Conservation (phyloP, 1,139 yeast genomes). For the Hansenula sp. region DNA sequence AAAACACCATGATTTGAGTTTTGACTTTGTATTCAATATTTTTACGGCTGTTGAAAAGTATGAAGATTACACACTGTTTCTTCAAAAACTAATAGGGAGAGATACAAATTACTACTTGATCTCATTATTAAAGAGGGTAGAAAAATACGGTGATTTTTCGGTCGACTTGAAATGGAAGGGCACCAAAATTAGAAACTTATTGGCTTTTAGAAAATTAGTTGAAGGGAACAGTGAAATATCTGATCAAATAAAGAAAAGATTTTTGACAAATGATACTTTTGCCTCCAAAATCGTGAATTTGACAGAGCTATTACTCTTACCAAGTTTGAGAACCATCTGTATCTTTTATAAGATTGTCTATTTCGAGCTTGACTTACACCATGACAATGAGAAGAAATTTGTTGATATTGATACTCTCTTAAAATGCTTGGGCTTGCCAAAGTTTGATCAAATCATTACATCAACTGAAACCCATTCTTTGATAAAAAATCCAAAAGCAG, state of each 20-base stretch:
- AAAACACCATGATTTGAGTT: background rate
- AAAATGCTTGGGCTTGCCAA: background rate
- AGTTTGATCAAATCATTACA: too few species aligned
- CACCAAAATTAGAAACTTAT: too few species aligned
- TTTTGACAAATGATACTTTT: slow-evolving; percentile 6
- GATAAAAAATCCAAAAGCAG: background rate
- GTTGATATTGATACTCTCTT: background rate
- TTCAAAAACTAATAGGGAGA: background rate
- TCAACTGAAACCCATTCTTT: background rate
- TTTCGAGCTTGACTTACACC: slow-evolving; percentile 11
- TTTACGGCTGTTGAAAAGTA: too few species aligned
- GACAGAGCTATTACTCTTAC: slow-evolving; percentile 8
- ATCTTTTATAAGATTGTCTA: slow-evolving; percentile 15
- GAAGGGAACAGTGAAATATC: background rate
- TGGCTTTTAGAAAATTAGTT: background rate
- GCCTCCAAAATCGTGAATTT: slow-evolving; percentile 5
- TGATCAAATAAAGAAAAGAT: background rate
- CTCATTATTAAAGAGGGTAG: background rate
- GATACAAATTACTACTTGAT: background rate
- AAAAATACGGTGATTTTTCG: background rate
- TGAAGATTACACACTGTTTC: too few species aligned
- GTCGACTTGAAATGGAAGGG: background rate
- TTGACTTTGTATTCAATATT: background rate
- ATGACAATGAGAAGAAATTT: background rate
- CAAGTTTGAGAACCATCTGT: slow-evolving; percentile 15